Conservation (phyloP, 1,284 basidiomycete genomes). For the Retiboletus flavoniger region DNA sequence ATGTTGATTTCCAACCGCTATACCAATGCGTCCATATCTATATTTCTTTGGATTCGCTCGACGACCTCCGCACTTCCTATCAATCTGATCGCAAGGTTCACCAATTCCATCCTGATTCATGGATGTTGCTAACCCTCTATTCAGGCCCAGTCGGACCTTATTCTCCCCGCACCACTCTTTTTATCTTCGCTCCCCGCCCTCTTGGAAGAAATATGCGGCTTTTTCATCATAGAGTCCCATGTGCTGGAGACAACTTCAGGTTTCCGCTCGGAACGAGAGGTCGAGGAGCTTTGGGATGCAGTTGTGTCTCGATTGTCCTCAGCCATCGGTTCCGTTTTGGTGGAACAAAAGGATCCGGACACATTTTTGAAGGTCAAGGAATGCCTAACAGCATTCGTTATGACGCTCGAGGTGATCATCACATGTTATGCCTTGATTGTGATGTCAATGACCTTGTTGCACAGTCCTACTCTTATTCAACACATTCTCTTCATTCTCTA, state of each 20-base stretch:
- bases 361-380: conserved; percentile 85
- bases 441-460: conserved; percentile 12
- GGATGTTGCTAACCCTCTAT: conserved; percentile 14
- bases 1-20: conserved; percentile 92
- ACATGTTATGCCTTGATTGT: not conserved
- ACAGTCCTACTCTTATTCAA: conserved; percentile 85
- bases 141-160: conserved; percentile 94
- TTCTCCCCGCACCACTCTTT: conserved; percentile 73
- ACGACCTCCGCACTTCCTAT: conserved; percentile 89
- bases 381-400: conserved; percentile 82
- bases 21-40: conserved; percentile 99
- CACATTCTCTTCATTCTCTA: conserved; percentile 79
- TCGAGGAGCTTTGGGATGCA: conserved; percentile 96
- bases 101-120: conserved; percentile 4
- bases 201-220: conserved; percentile 95
- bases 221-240: conserved; percentile 96
- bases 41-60: conserved; percentile 83
- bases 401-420: conserved; percentile 81
- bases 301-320: conserved; percentile 78
- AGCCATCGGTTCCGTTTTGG: conserved; percentile 74
- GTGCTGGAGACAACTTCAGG: conserved; percentile 84
- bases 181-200: conserved; percentile 59
- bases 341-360: conserved; percentile 79
- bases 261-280: conserved; percentile 87
- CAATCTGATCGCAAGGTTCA: conserved; percentile 91